Percentiles rank a stretch among this genome's conserved stretches.
Conservation (phyloP, 805 yeast species). For the Yarrowia divulgata region DNA sequence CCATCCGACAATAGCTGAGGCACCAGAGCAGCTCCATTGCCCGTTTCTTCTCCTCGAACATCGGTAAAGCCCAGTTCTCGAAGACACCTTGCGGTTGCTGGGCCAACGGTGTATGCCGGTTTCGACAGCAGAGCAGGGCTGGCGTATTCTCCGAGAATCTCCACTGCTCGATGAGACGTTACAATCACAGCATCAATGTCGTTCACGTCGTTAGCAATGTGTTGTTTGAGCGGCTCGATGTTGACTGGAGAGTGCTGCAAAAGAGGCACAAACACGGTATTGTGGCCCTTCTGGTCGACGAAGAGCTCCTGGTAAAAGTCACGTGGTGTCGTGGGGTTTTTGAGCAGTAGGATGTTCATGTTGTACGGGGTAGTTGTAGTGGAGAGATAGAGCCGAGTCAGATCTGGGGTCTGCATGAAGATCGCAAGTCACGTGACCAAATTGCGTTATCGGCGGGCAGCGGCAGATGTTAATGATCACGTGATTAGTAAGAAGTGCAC, state of each 20-base stretch:
- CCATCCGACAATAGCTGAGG: conserved; percentile 46
- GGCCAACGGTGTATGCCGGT: conserved; percentile 87
- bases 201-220: conserved; percentile 56
- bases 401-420: conserved; percentile 26
- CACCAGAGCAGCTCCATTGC: conserved; percentile 78
- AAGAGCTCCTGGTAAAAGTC: conserved; percentile 70
- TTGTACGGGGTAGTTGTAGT: not conserved
- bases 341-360: conserved; percentile 58
- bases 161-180: conserved; percentile 93
- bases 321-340: conserved; percentile 71
- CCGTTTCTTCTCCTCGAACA: conserved; percentile 80
- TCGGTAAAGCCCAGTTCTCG: conserved; percentile 66
- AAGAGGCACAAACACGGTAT: conserved; percentile 72
- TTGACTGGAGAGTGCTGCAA: conserved; percentile 68
- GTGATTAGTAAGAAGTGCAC: too few species aligned
- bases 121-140: conserved; percentile 40
- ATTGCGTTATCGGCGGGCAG: too few species aligned
- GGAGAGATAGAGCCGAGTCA: conserved; percentile 15
- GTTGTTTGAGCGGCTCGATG: conserved; percentile 55
- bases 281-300: conserved; percentile 48
- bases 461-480: too few species aligned
- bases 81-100: conserved; percentile 75
- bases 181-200: conserved; percentile 65
- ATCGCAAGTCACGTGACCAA: conserved; percentile 14
- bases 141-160: conserved; percentile 53